A percentile compares a stretch with the other conserved stretches of the same genome.
phyloP scores from a whole-genome alignment of 2,329 filamentous ascomycete genomes.

The Botryotinia narcissicola region DNA sequence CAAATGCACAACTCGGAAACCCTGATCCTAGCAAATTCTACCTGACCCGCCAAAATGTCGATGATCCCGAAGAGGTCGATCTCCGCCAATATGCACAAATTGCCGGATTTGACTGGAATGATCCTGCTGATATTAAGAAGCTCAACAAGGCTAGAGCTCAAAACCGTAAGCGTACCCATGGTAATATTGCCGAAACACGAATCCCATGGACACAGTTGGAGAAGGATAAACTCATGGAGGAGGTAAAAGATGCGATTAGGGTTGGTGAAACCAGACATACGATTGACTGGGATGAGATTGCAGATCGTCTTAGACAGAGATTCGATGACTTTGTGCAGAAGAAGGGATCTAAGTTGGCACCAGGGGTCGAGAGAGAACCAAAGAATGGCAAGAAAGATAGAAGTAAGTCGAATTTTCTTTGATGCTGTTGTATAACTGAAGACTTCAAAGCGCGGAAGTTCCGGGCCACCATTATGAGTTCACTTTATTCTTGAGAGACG shows the following conservation, averaged over 20 bases:
- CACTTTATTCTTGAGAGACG: not conserved
- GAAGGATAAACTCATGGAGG: not conserved
- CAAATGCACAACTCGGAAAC: not conserved
- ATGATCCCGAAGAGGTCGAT: not conserved
- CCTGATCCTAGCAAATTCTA: slow-evolving; percentile 16
- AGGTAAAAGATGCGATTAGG: slow-evolving; percentile 1
- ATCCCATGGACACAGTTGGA: slow-evolving; percentile 12
- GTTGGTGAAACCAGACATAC: not conserved
- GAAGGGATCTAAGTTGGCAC: slow-evolving; percentile 9
- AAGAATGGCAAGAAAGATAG: not conserved
- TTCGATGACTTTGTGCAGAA: not conserved
- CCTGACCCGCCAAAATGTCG: not conserved
- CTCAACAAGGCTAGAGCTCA: slow-evolving; percentile 7
- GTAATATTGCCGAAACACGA: slow-evolving; percentile 5
- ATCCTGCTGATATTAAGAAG: not conserved
- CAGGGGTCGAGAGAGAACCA: not conserved
- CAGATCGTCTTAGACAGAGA: not conserved
- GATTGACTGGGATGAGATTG: slow-evolving; percentile 6
- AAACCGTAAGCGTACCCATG: not conserved
- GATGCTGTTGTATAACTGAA: not conserved
- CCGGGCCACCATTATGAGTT: not conserved
- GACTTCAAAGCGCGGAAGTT: not conserved
- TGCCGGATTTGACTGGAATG: slow-evolving; percentile 8
- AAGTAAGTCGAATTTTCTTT: not conserved
- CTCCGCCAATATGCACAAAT: not conserved